Conservation (phyloP, 2,329 filamentous ascomycete genomes). For the Pyrenophora graminea region DNA sequence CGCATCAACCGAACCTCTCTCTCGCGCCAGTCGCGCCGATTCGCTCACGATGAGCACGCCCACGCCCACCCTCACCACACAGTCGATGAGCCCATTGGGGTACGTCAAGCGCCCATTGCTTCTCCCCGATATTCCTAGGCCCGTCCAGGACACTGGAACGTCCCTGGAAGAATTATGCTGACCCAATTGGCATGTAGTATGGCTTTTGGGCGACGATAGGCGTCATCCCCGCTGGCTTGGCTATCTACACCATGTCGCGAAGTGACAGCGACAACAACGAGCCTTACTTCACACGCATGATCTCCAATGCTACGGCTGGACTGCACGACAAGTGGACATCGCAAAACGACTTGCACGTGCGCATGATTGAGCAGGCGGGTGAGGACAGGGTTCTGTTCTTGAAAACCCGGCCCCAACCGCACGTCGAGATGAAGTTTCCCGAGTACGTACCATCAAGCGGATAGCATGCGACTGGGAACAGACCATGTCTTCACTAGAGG, state of each 20-base stretch:
- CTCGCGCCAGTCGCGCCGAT: slow-evolving; percentile 49
- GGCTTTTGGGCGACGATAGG: slow-evolving; percentile 55
- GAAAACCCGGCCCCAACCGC: slow-evolving; percentile 51
- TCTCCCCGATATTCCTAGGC: background rate
- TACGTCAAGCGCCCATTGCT: slow-evolving; percentile 45
- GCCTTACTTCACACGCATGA: slow-evolving; percentile 54
- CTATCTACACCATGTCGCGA: slow-evolving; percentile 53
- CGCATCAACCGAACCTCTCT: slow-evolving; percentile 43
- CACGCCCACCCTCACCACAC: slow-evolving; percentile 44
- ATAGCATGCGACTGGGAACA: background rate
- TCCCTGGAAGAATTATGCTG: slow-evolving; percentile 13
- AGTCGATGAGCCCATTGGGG: slow-evolving; percentile 56
- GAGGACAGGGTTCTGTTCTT: slow-evolving; percentile 64
- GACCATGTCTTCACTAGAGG: too few species aligned
- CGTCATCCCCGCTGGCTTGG: slow-evolving; percentile 51
- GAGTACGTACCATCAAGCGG: slow-evolving; percentile 59
- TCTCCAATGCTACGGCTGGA: slow-evolving; percentile 59
- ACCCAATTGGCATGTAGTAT: slow-evolving; percentile 38
- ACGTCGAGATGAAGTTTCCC: slow-evolving; percentile 62
- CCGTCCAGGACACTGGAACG: background rate
- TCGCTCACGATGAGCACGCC: slow-evolving; percentile 44
- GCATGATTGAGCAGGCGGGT: slow-evolving; percentile 65
- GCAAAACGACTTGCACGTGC: slow-evolving; percentile 64
- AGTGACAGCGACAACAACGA: slow-evolving; percentile 46
- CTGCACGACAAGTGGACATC: slow-evolving; percentile 59